Evolutionary conservation across 768 basidiomycete genomes (phyloP), one percentile per base, ranked within the genome.

Genomic region (Leccinum imitatum): DNA sequence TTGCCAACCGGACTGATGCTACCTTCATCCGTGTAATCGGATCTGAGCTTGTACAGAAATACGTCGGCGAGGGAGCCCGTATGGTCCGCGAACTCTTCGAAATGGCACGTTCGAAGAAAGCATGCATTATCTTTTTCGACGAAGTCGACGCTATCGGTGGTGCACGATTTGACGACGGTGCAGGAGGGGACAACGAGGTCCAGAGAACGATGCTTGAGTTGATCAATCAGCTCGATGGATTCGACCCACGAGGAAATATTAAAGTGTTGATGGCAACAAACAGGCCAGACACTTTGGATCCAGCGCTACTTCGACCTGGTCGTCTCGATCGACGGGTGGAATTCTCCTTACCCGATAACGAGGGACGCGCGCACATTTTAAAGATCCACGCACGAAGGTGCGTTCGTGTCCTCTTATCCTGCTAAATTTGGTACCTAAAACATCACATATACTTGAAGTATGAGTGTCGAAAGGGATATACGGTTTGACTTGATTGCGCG

Each of bases 191-290:
- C 66, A 98, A 99, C 69, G 97, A 99, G 71, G 97, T 99, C 47
- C 97, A 99, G 76, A 80, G 97, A 72, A 99, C 97, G 11, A 99
- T 99, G 97, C 79, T 99, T 79, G 97, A 99, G 77, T 78, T 98
- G 69, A 98, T 99, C 70, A 98, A 98, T 73, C 97, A 99, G 75
- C 78, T 99, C 73, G 95, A 99, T 69, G 97, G 97, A 33, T 99
- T 99, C 76, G 97, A 98, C 75, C 90, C 96, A 7, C 79, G 97
- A 78, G 97, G 97, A n/a, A 98, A 98, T 71, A 98, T 99, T 77
- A 99, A 99, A 75, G 96, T 99, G 21, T 82, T 99, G 59, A 99
- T 99, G 97, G 97, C 97, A 31, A 98, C 97, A 7, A 98, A 99
- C 79, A 96, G 96, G 75, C 97, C 97, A 19, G 97, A 99, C 75